phyloP scores from a whole-genome alignment of 2,329 filamentous ascomycete genomes.

The Tympanopsis confertula region DNA sequence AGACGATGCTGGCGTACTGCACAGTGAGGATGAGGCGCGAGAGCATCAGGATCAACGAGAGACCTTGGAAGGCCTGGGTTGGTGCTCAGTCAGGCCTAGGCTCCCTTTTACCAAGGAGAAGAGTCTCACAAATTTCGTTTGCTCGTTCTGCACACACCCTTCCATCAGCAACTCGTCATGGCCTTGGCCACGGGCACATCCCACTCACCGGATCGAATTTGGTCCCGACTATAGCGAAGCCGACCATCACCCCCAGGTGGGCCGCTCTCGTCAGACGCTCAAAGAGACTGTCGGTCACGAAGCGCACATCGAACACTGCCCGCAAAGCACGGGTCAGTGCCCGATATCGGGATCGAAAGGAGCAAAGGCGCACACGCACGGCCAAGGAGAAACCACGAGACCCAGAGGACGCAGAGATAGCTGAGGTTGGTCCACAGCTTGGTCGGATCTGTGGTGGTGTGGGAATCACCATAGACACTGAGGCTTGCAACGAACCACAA shows the following conservation, averaged over 20 bases:
- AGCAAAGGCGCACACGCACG: too few species aligned
- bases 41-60: constrained; percentile 28
- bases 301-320: constrained; percentile 60
- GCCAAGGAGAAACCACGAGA: constrained; percentile 55
- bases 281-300: constrained; percentile 51
- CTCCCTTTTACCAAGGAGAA: too few species aligned
- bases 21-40: constrained; percentile 39
- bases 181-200: too few species aligned
- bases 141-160: too few species aligned
- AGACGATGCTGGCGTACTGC: constrained; percentile 37
- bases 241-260: constrained; percentile 54
- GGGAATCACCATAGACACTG: constrained; percentile 3
- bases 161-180: not conserved
- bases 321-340: too few species aligned
- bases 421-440: constrained; percentile 32
- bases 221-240: constrained; percentile 48
- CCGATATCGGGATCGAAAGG: too few species aligned
- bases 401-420: constrained; percentile 51
- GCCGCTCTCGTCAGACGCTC: constrained; percentile 44
- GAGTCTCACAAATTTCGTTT: too few species aligned
- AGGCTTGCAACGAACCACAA: not conserved
- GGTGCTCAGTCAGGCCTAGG: not conserved
- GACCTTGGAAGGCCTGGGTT: constrained; percentile 15
- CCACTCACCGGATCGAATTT: constrained; percentile 23
- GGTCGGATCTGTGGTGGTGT: constrained; percentile 12